These are phyloP conservation scores for Sanghuangporus sanghuang DNA, from an alignment of 1,284 basidiomycete genomes.

Conservation along the genomic window DNA sequence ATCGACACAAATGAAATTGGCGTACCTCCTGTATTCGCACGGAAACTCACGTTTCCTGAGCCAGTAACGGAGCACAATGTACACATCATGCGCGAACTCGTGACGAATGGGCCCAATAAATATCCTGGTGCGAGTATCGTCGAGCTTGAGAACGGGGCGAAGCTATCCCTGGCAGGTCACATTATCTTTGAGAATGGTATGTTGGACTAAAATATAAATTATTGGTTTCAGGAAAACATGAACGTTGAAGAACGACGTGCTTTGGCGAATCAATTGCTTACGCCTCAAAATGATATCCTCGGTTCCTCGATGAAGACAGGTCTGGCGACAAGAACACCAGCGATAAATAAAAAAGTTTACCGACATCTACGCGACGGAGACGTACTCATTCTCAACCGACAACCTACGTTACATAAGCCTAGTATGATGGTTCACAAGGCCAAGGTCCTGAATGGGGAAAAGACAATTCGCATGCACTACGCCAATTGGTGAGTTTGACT, in stretches of 20 bases:
- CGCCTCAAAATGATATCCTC: slow-evolving; percentile 76
- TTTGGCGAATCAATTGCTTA: slow-evolving; percentile 95
- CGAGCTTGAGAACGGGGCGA: slow-evolving; percentile 90
- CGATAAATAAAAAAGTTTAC: slow-evolving; percentile 96
- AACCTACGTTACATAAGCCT: slow-evolving; percentile 99
- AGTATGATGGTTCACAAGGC: slow-evolving; percentile 99
- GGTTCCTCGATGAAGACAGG: slow-evolving; percentile 45
- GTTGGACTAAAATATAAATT: neutral
- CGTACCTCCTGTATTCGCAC: slow-evolving; percentile 95
- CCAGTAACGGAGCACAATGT: slow-evolving; percentile 93
- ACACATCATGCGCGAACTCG: slow-evolving; percentile 83
- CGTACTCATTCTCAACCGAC: slow-evolving; percentile 94
- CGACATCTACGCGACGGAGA: slow-evolving; percentile 95
- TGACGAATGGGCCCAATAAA: slow-evolving; percentile 86
- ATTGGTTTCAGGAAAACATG: slow-evolving; percentile 70
- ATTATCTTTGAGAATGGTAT: neutral
- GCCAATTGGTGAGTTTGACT: slow-evolving; percentile 80
- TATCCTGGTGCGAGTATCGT: slow-evolving; percentile 96
- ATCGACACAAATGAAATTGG: slow-evolving; percentile 99
- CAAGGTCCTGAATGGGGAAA: slow-evolving; percentile 90
- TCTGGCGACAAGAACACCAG: slow-evolving; percentile 63
- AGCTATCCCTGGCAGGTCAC: slow-evolving; percentile 70
- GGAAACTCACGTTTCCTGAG: slow-evolving; percentile 96
- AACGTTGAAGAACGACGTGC: slow-evolving; percentile 87
- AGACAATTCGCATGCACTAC: slow-evolving; percentile 99